phyloP scores from a whole-genome alignment of 352 stramenopile genomes.

The Phytophthora podocarpi region DNA sequence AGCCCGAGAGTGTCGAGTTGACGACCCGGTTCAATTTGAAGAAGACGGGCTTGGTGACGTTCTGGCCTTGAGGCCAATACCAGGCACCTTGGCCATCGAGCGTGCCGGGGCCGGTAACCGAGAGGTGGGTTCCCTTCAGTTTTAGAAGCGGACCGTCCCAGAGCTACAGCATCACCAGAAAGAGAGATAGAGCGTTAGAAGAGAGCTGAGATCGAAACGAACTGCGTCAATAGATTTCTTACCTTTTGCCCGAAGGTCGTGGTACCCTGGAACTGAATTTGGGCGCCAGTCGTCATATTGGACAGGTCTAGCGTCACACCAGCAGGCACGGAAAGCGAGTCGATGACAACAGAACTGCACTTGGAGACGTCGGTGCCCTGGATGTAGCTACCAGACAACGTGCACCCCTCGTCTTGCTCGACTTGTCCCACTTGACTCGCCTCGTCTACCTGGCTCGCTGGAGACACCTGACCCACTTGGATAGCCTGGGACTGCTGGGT shows the following conservation, averaged over 20 bases:
- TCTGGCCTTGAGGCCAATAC: constrained; percentile 43
- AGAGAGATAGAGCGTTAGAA: not conserved
- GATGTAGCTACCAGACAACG: constrained; percentile 34
- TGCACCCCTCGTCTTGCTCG: constrained; percentile 27
- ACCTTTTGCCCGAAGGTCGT: constrained; percentile 40
- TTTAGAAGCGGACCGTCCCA: constrained; percentile 39
- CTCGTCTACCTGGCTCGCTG: constrained; percentile 4
- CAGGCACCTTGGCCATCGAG: constrained; percentile 41
- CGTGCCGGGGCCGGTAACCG: constrained; percentile 32
- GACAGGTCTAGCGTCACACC: constrained; percentile 41
- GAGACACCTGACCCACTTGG: constrained; percentile 16
- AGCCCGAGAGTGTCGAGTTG: constrained; percentile 35
- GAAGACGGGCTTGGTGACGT: constrained; percentile 35
- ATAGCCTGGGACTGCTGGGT: constrained; percentile 5
- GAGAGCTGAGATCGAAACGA: not conserved
- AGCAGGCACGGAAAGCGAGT: constrained; percentile 32
- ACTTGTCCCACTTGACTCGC: constrained; percentile 6
- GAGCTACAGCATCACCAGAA: constrained; percentile 3
- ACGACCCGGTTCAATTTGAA: constrained; percentile 35
- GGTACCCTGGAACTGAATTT: constrained; percentile 41
- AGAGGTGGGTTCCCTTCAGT: constrained; percentile 36
- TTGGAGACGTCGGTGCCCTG: constrained; percentile 23
- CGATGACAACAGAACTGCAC: constrained; percentile 32
- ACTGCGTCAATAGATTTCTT: not conserved
- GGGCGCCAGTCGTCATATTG: constrained; percentile 26